phyloP scores from a whole-genome alignment of 106 monocot genomes.

The Acorus gramineus region DNA sequence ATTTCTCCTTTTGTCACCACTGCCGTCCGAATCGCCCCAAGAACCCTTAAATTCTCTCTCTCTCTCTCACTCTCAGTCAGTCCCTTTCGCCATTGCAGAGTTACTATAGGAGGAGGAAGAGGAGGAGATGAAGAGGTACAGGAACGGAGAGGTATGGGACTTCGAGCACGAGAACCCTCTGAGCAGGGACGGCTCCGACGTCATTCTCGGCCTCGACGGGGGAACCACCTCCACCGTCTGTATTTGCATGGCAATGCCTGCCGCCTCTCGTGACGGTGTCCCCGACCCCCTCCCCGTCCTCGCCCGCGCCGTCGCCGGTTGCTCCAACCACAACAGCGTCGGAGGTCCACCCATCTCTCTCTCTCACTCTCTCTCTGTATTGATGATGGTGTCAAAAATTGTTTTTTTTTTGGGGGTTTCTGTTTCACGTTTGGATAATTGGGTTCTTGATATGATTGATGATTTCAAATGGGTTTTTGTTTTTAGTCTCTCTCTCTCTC shows the following conservation, averaged over 20 bases:
- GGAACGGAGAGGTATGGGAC: constrained; percentile 35
- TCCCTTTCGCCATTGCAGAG: not conserved
- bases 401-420: not conserved
- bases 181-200: constrained; percentile 17
- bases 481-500: no score
- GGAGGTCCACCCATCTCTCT: constrained; percentile 41
- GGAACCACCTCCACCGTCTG: constrained; percentile 87
- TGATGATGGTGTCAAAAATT: not conserved
- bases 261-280: not conserved
- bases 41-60: not conserved
- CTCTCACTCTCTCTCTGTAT: not conserved
- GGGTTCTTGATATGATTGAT: no score
- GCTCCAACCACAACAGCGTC: constrained; percentile 90
- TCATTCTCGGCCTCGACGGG: constrained; percentile 80
- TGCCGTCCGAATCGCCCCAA: no score
- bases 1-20: no score
- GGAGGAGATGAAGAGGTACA: constrained; percentile 29
- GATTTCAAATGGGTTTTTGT: no score
- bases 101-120: no score
- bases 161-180: constrained; percentile 20
- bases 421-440: no score
- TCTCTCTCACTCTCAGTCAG: not conserved
- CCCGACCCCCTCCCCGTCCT: constrained; percentile 47
- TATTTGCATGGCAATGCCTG: constrained; percentile 48
- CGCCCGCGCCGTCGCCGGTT: constrained; percentile 69